A percentile compares a stretch with the other conserved stretches of the same genome.
Conservation (phyloP, 108 stramenopile genomes). For the Cyclostephanos invisitatus region DNA sequence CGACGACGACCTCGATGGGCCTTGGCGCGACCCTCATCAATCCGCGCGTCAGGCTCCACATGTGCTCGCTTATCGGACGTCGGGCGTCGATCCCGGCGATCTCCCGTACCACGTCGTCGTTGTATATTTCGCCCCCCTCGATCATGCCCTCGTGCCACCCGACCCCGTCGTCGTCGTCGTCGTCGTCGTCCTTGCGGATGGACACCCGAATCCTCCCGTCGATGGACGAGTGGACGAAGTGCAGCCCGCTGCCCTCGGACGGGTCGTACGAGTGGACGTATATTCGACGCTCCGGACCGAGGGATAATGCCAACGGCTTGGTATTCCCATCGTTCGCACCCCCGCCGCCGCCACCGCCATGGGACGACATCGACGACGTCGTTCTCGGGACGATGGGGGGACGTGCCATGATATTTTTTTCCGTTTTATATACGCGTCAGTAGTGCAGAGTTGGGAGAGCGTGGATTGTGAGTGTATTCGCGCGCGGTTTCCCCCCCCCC, state of each 20-base stretch:
- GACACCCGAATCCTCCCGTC: too few species aligned
- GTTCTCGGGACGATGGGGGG: too few species aligned
- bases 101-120: constrained; percentile 80
- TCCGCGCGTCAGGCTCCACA: constrained; percentile 86
- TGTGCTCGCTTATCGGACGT: constrained; percentile 81
- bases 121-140: constrained; percentile 63
- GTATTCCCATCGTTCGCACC: too few species aligned
- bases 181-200: too few species aligned
- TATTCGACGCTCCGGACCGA: constrained; percentile 35
- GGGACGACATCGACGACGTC: not conserved
- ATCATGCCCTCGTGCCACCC: constrained; percentile 3
- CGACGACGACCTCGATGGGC: constrained; percentile 71
- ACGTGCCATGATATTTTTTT: too few species aligned
- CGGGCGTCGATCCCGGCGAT: constrained; percentile 82
- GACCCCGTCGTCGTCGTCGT: not conserved
- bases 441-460: too few species aligned
- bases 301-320: not conserved
- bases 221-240: constrained; percentile 20
- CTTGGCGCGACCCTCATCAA: constrained; percentile 83
- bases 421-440: too few species aligned
- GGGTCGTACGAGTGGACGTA: constrained; percentile 35
- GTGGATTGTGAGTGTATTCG: too few species aligned
- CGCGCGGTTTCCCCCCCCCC: too few species aligned
- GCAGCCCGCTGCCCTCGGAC: constrained; percentile 10
- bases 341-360: too few species aligned